Evolutionary conservation across 305 asterid species (phyloP), one percentile per base, ranked within the genome.

Genomic region (Plantago rigida): DNA sequence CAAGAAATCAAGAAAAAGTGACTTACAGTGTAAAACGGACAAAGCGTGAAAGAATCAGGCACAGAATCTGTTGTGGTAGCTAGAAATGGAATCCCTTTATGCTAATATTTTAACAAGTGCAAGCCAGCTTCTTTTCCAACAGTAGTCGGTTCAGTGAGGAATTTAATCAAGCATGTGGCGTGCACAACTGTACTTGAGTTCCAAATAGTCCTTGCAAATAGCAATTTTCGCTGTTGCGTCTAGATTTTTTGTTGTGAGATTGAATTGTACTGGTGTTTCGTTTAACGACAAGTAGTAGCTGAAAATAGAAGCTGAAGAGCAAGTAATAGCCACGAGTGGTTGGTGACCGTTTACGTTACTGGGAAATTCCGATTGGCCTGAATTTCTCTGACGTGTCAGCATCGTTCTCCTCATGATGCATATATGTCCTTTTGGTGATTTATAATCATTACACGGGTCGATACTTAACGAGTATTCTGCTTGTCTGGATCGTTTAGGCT

Each of bases 351-450:
- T 56, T 58, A 24, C 48, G 6, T 53, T 51, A 39, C 12, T 69
- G 68, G 49, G 8, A 39, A 41, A 2, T 3, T 17, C 61, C 15
- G 53, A 62, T 64, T 64, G 75, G 76, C 57, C 73, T 28, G 51
- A 51, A 46, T 68, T 60, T 12, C 51, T 29, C 47, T 69, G 78
- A 77, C 82, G 79, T 77, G 82, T 70, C 29, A 41, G 60, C 29
- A 9, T 47, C 63, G 22, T 70, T 69, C 73, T 73, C 72, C 82
- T 69, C 73, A 19, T 10, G 41, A 17, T 9, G 29, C 19, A 31
- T 31, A 0, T 31, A 31, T 51, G 14, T 31, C 9, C 4, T 51
- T 51, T 3, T 3, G 22, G 19, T 2, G 1, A 0, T 14, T 2
- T 48, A 2, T 17, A 17, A 17, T 17, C 19, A 0, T 17, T 17